Evolutionary conservation across 2,329 filamentous ascomycete species (phyloP).

Genomic region (Microsporum canis): DNA sequence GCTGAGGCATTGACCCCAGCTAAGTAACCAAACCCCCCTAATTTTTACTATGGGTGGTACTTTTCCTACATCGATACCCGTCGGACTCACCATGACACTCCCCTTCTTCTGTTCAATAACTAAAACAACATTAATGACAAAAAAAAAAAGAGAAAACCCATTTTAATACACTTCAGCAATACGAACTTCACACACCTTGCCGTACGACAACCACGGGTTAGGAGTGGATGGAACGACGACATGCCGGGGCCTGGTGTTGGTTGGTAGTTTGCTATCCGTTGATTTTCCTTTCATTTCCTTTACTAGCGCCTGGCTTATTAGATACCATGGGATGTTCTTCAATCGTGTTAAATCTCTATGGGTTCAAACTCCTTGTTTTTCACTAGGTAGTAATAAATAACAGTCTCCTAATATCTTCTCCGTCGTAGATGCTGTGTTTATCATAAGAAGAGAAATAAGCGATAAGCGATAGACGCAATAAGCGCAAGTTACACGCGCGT

Average conservation of each 20-base stretch:
- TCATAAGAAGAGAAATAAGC: neutral
- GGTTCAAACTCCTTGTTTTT: neutral
- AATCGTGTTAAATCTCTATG: neutral
- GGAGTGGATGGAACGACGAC: neutral
- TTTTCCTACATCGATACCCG: neutral
- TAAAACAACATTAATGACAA: neutral
- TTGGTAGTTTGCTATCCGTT: neutral
- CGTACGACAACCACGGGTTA: neutral
- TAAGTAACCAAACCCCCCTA: neutral
- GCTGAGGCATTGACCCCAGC: neutral
- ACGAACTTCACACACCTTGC: constrained; percentile 1
- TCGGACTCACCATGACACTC: constrained; percentile 1
- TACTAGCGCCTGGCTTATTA: neutral
- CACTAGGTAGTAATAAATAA: constrained; percentile 3
- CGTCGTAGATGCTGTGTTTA: neutral
- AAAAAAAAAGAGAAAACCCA: neutral
- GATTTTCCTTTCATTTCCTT: neutral
- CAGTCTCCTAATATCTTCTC: neutral
- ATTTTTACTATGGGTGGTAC: neutral
- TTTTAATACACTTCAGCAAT: neutral
- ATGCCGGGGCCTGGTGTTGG: neutral
- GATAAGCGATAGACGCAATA: neutral
- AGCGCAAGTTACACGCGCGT: neutral
- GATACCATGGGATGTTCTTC: neutral
- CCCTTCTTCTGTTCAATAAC: neutral